A percentile compares a stretch with the other conserved stretches of the same genome.
Conservation (phyloP, 1,284 basidiomycete species). For the Malassezia brasiliensis region DNA sequence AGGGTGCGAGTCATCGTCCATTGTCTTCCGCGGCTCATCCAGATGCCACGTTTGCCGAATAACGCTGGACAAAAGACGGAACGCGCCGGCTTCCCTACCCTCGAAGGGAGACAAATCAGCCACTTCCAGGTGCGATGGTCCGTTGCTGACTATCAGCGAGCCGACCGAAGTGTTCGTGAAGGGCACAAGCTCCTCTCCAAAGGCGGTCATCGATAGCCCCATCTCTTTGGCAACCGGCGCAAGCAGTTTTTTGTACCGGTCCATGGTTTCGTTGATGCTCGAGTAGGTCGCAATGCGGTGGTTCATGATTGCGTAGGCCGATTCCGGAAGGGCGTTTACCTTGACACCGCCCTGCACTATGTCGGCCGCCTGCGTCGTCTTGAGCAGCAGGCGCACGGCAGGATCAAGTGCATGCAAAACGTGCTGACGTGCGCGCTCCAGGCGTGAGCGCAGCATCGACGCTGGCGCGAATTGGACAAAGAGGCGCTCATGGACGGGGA, state of each 20-base stretch:
- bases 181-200: slow-evolving; percentile 46
- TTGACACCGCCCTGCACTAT: slow-evolving; percentile 62
- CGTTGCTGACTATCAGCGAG: background rate
- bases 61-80: slow-evolving; percentile 50
- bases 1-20: background rate
- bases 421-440: background rate
- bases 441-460: background rate
- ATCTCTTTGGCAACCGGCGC: slow-evolving; percentile 50
- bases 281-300: slow-evolving; percentile 56
- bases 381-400: slow-evolving; percentile 51
- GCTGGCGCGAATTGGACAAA: background rate
- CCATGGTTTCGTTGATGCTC: slow-evolving; percentile 51
- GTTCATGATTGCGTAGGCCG: slow-evolving; percentile 55
- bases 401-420: background rate
- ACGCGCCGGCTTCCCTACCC: slow-evolving; percentile 26
- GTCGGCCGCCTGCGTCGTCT: slow-evolving; percentile 64
- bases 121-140: slow-evolving; percentile 2
- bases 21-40: slow-evolving; percentile 56
- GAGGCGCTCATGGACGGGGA: background rate
- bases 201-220: slow-evolving; percentile 56
- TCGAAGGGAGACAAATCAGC: slow-evolving; percentile 6
- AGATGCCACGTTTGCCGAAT: slow-evolving; percentile 52
- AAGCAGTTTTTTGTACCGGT: slow-evolving; percentile 52
- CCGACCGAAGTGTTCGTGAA: slow-evolving; percentile 11
- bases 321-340: slow-evolving; percentile 58